Evolutionary conservation across 495 filamentous ascomycete species (phyloP).

Genomic region (Astrocystis sublimbata): DNA sequence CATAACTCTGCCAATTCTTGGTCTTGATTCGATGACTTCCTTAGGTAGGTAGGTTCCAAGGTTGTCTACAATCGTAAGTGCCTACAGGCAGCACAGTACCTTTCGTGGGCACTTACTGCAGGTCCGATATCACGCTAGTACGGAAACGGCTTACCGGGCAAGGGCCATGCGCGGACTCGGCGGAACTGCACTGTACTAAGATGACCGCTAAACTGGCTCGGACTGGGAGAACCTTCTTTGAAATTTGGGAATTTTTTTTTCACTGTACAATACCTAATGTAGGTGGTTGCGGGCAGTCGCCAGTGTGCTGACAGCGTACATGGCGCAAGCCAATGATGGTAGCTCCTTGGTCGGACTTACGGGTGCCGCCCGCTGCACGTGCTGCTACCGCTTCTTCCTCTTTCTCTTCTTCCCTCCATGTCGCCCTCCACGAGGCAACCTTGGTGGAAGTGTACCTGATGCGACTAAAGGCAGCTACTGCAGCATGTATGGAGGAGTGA

Average conservation of each 20-base stretch:
- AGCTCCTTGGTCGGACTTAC: slow-evolving; percentile 15
- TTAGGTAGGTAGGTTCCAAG: too few species aligned
- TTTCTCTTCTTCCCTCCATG: neutral
- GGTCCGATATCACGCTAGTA: slow-evolving; percentile 6
- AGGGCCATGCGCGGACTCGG: slow-evolving; percentile 10
- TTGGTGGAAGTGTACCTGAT: too few species aligned
- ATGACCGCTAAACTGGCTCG: neutral
- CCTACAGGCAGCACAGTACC: neutral
- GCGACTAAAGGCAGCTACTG: too few species aligned
- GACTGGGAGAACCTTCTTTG: slow-evolving; percentile 1
- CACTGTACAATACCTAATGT: neutral
- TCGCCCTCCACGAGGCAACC: too few species aligned
- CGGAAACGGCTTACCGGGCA: neutral
- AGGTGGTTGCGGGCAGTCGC: too few species aligned
- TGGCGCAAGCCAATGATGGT: slow-evolving; percentile 10
- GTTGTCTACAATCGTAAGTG: too few species aligned
- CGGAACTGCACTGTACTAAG: neutral
- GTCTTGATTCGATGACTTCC: too few species aligned
- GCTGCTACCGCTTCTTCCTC: neutral
- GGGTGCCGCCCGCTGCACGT: neutral
- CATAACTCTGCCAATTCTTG: too few species aligned
- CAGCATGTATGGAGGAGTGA: too few species aligned
- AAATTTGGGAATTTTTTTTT: slow-evolving; percentile 2
- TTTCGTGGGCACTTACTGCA: neutral
- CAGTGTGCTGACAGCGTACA: slow-evolving; percentile 2